phyloP scores from a whole-genome alignment of 495 filamentous ascomycete genomes.

The Tuber brumale region DNA sequence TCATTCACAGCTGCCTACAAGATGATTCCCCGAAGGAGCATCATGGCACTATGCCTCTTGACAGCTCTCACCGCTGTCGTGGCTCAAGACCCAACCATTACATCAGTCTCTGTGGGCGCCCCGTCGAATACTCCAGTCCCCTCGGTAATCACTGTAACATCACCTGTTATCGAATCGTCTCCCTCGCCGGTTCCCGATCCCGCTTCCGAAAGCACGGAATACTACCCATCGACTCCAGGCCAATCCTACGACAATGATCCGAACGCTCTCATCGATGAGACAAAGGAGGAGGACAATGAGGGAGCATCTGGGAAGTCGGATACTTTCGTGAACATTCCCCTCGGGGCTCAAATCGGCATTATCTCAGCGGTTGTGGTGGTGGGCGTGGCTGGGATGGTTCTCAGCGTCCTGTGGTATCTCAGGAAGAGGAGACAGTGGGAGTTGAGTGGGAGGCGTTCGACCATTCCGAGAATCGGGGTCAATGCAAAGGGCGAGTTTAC shows the following conservation, averaged over 20 bases:
- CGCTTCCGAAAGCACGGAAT: constrained; percentile 14
- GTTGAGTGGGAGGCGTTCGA: constrained; percentile 31
- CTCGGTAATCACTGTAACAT: constrained; percentile 14
- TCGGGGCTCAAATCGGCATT: constrained; percentile 41
- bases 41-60: constrained; percentile 25
- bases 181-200: constrained; percentile 7
- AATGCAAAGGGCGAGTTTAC: constrained; percentile 15
- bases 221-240: constrained; percentile 30
- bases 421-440: constrained; percentile 37
- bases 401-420: constrained; percentile 33
- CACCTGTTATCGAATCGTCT: background rate
- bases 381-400: constrained; percentile 29
- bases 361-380: constrained; percentile 37
- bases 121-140: background rate
- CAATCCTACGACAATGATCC: constrained; percentile 18
- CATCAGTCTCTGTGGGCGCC: background rate
- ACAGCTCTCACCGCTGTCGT: constrained; percentile 24
- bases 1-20: constrained; percentile 7
- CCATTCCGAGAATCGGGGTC: constrained; percentile 26
- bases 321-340: constrained; percentile 37
- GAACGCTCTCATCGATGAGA: constrained; percentile 11
- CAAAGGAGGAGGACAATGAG: constrained; percentile 18
- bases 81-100: constrained; percentile 20
- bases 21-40: constrained; percentile 23
- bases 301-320: constrained; percentile 33